Base-by-base conservation (phyloP, 352 stramenopile species). In the Thalassiosira pacifica region DNA sequence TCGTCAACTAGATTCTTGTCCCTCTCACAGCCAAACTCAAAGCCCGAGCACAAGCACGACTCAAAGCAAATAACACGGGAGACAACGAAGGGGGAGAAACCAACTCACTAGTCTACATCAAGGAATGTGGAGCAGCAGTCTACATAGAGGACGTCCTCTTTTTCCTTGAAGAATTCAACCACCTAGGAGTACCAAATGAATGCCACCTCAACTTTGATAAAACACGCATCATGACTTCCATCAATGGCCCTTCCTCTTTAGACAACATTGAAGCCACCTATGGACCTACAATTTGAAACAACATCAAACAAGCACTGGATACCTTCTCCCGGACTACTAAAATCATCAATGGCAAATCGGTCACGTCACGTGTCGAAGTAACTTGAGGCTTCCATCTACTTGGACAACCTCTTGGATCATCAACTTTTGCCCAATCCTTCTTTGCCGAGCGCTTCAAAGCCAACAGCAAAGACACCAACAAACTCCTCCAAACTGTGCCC, bases 1-100 rank as follows among this genome's bases (percentile, higher is more conserved):
- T 82, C 18, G 27, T 85, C 1, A 27, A 66, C 40, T 0, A 60
- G 9, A 29, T 83, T 22, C 55, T 83, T 1, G 18, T 9, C 8
- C 37, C 24, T 11, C 6, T 73, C 16, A 45, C 45, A 31, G 26
- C 26, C 4, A 22, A 32, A n/a, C n/a, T n/a, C n/a, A n/a, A n/a
- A n/a, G n/a, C n/a, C n/a, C n/a, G n/a, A n/a, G n/a, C n/a, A n/a
- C n/a, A n/a, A n/a, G n/a, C n/a, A n/a, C n/a, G n/a, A n/a, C n/a
- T n/a, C n/a, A n/a, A n/a, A n/a, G n/a, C n/a, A n/a, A n/a, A n/a
- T n/a, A n/a, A n/a, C n/a, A n/a, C n/a, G n/a, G n/a, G n/a, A n/a
- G n/a, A n/a, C n/a, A n/a, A n/a, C n/a, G n/a, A n/a, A n/a, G n/a
- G n/a, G n/a, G n/a, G n/a, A n/a, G n/a, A n/a, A n/a, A n/a, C n/a